Evolutionary conservation across 179 eudicot genomes (phyloP).

Genomic region (Monotropa hypopitys): DNA sequence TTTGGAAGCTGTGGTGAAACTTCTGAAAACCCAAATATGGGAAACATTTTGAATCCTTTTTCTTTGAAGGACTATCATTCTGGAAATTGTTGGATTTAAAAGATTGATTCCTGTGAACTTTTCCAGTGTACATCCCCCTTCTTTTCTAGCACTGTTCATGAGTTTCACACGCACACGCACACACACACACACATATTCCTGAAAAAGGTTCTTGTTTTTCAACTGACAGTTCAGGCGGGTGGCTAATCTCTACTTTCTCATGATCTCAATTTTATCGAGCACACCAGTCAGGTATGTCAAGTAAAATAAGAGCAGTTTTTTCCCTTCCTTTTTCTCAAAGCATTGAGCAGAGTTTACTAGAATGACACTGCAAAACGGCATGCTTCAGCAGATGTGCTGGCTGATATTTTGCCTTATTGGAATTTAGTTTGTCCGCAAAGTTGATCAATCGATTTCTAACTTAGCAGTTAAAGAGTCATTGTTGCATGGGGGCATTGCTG

Average conservation of each 20-base stretch:
- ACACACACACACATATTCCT: background rate
- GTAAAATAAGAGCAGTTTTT: background rate
- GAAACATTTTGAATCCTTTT: background rate
- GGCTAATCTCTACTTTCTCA: conserved; percentile 91
- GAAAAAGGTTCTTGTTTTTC: conserved; percentile 13
- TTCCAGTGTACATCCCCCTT: background rate
- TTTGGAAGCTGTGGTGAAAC: background rate
- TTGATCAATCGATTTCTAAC: background rate
- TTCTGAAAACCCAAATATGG: background rate
- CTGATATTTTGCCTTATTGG: background rate
- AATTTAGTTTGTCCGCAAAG: background rate
- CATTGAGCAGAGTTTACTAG: background rate
- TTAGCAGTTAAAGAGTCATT: background rate
- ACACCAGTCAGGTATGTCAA: conserved; percentile 79
- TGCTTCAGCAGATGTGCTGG: background rate
- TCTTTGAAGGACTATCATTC: background rate
- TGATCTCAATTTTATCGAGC: conserved; percentile 78
- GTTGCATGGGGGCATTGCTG: background rate
- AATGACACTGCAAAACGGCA: background rate
- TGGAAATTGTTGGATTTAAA: background rate
- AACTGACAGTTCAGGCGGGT: conserved; percentile 97
- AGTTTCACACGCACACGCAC: too few relatives aligned
- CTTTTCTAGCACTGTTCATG: background rate
- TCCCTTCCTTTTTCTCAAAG: background rate
- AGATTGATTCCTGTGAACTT: background rate